Evolutionary conservation across 1,284 basidiomycete genomes (phyloP), one percentile per base, ranked within the genome.

Genomic region (Paramarasmius palmivorus): DNA sequence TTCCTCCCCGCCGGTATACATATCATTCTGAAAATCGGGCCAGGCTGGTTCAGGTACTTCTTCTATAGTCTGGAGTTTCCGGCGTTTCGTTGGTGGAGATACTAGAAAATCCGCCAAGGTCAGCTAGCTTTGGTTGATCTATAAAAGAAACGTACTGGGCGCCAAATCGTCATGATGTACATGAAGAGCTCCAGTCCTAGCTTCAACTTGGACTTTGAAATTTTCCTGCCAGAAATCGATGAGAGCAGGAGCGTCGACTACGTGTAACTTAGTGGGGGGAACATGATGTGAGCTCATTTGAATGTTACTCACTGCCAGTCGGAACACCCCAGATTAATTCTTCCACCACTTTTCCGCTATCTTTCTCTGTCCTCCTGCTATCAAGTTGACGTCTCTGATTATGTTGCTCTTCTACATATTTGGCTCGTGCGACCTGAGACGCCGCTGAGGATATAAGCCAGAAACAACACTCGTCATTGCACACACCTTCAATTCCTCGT

Each of bases 401-500:
- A 25, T 75, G 71, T 64, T 92, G 90, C 32, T 73, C 78, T 61
- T 86, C 73, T 17, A 87, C 60, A 64, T 92, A 92, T 59, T 83
- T 74, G 22, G 79, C 73, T 34, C 90, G 78, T n/a, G 86, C 81
- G 54, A 74, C 69, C 88, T 88, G 51, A 50, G 19, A 32, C 50
- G 26, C 42, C 39, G 29, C 35, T 54, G 25, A 17, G 15, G 38
- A 36, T 34, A 8, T 3, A 7, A 25, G 40, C 22, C 4, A 5
- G 26, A 12, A 25, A 46, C 15, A 39, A 10, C 17, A 23, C 12
- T 29, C 15, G 8, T n/a, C 17, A 23, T 25, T 17, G n/a, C n/a
- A n/a, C 62, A 60, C 52, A 83, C 89, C 73, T 85, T 88, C 37
- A 92, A 69, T 68, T 92, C 89, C 14, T 88, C 85, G 55, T 92